A percentile compares a stretch with the other conserved stretches of the same genome.
Conservation (phyloP, 1,284 basidiomycete species). For the Filobasidium uniguttulatum region DNA sequence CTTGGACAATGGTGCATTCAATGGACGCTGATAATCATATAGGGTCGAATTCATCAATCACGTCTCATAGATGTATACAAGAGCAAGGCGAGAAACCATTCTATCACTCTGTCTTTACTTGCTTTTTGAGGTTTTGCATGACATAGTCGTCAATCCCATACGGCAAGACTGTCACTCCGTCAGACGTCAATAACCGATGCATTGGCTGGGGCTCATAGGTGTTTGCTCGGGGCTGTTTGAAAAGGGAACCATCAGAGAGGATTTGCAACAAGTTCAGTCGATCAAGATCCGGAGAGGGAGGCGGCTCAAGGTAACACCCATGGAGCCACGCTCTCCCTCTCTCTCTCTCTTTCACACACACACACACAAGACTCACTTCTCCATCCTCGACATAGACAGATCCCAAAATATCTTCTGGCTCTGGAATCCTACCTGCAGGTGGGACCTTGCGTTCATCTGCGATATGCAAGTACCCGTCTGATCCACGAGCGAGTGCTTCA, state of each 20-base stretch:
- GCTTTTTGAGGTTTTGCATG: too few relatives aligned
- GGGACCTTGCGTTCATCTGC: constrained; percentile 34
- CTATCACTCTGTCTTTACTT: too few relatives aligned
- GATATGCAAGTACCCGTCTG: constrained; percentile 35
- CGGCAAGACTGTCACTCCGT: constrained; percentile 29
- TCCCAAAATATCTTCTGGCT: constrained; percentile 36
- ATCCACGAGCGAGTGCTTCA: constrained; percentile 29
- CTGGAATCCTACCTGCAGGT: constrained; percentile 34
- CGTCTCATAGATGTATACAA: too few relatives aligned
- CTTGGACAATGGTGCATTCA: too few relatives aligned
- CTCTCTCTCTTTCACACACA: too few relatives aligned
- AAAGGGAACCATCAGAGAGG: neutral
- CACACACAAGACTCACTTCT: constrained; percentile 22
- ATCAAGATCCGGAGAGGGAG: neutral
- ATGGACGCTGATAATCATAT: too few relatives aligned
- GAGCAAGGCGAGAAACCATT: too few relatives aligned
- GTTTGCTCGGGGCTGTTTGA: constrained; percentile 23
- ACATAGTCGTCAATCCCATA: constrained; percentile 29
- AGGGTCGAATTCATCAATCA: too few relatives aligned
- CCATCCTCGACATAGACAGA: constrained; percentile 33
- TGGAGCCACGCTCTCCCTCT: neutral
- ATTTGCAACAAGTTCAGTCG: too few relatives aligned
- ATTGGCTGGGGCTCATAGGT: constrained; percentile 32
- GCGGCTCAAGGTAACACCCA: neutral
- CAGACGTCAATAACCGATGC: constrained; percentile 30